Evolutionary conservation across 2,329 filamentous ascomycete genomes (phyloP), one percentile per base, ranked within the genome.

Genomic region (Raffaelea arxii): DNA sequence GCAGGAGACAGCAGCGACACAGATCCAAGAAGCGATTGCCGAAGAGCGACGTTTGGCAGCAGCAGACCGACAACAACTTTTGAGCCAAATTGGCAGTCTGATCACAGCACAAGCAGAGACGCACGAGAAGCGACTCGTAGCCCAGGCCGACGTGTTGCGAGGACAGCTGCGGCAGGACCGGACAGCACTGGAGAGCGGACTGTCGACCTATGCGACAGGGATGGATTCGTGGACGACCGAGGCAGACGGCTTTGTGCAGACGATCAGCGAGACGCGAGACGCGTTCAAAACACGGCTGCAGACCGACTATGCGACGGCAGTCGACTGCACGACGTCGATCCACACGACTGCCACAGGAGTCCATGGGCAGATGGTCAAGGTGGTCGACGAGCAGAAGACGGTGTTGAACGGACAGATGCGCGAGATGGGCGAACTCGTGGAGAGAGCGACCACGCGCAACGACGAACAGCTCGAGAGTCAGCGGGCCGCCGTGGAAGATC

Each of bases 381-480:
- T 94, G 48, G 90, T 97, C 12, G 86, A 91, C 58, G 82, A 85
- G 48, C 92, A 98, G 65, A 86, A 94, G 67, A 75, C 78, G 47
- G 86, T 94, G 54, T 84, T 98, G 59, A 83, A 86, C 50, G 76
- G 74, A n/a, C 88, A 97, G 63, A 90, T 98, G 77, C 78, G 82
- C 47, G 86, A 87, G 1, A 75, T 98, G 7, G 91, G 97, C 57
- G 86, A 91, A 54, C 95, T 96, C 56, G 88, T 97, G 35, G 76
- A 82, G 25, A 81, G 86, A 25, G 89, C 94, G 43, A 80, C 83
- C 50, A 78, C 77, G 2, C 84, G 94, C 57, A 97, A 95, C 61
- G 78, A 83, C 25, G 71, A 72, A 18, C 88, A 94, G 59, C 83
- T 92, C 60, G 72, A 80, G 23, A 74, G 76, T 23, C 86, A 94